Base-by-base conservation (phyloP, 2,329 filamentous ascomycete species). In the Cercospora sp. region DNA sequence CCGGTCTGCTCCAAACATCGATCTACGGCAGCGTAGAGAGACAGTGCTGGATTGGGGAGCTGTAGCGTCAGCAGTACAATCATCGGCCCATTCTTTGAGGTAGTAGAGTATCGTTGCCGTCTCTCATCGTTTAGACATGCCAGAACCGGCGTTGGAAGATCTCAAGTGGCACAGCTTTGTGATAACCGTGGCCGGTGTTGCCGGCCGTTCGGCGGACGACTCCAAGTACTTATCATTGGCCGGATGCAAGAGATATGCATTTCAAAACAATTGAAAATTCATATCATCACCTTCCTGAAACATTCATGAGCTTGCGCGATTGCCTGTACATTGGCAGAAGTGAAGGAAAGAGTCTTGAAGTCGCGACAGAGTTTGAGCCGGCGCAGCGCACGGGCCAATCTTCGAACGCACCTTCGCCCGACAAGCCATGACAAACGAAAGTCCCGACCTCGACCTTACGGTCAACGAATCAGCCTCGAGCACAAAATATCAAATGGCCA, bases 401-500 rank as follows among this genome's bases (percentile, higher is more conserved):
- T 10, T n/a, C 55, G 12, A 59, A 33, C 55, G 55, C 55, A 36
- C 55, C 55, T 59, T 59, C 31, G 55, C 28, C 30, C 8, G 33
- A 28, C 18, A 23, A 18, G 59, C 36, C n/a, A 61, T 61, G 59
- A 61, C 59, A 39, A 61, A 45, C 31, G 28, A 39, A 23, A 62
- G 42, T 57, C 26, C 31, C 16, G 26, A 30, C 7, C 28, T 57
- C 18, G 31, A 55, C 30, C 18, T 64, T n/a, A 28, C 28, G 6
- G 26, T 55, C 30, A 33, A 23, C n/a, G 51, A 59, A 20, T 7
- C 33, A 42, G 18, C 8, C 8, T 28, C 16, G 30, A 42, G 13
- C 26, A 39, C 61, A 57, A 42, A 53, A 16, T 48, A 31, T 7
- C 42, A 36, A 31, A 68, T 68, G 66, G 63, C 66, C 5, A 64